A percentile compares a stretch with the other conserved stretches of the same genome.
Evolutionary conservation across 305 asterid genomes (phyloP).

Genomic region (Solanum hybrid): DNA sequence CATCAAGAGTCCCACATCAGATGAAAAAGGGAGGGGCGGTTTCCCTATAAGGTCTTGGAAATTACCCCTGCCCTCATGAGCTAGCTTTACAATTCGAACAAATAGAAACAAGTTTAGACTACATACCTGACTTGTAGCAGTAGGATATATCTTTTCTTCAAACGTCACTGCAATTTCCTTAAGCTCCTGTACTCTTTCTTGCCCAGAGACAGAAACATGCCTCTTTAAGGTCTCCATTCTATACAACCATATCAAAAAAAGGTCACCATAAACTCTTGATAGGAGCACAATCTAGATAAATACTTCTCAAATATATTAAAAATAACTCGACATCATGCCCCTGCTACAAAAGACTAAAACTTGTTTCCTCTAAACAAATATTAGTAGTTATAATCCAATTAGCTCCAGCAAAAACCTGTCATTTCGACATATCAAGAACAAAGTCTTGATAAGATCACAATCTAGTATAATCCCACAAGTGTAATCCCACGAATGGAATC

Average conservation of each 20-base stretch:
- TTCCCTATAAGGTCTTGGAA: background rate
- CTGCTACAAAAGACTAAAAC: background rate
- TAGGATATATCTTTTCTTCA: background rate
- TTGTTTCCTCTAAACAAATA: background rate
- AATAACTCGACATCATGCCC: background rate
- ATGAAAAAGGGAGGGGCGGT: background rate
- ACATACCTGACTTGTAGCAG: background rate
- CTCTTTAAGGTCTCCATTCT: background rate
- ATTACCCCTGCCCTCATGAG: background rate
- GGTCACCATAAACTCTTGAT: no score
- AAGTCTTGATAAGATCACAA: background rate
- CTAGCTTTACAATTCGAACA: background rate
- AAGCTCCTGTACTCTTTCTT: background rate
- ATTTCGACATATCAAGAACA: background rate
- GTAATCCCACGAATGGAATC: background rate
- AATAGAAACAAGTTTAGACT: background rate
- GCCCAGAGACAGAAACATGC: background rate
- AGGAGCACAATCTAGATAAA: background rate
- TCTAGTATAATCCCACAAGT: no score
- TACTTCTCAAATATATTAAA: background rate
- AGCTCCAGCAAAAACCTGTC: background rate
- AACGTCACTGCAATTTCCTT: background rate
- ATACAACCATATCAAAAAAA: background rate
- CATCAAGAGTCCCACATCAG: background rate
- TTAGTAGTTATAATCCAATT: background rate